These are phyloP conservation scores for Tetrapyrgos nigripes DNA, from an alignment of 1,284 basidiomycete genomes.

Conservation along the genomic window DNA sequence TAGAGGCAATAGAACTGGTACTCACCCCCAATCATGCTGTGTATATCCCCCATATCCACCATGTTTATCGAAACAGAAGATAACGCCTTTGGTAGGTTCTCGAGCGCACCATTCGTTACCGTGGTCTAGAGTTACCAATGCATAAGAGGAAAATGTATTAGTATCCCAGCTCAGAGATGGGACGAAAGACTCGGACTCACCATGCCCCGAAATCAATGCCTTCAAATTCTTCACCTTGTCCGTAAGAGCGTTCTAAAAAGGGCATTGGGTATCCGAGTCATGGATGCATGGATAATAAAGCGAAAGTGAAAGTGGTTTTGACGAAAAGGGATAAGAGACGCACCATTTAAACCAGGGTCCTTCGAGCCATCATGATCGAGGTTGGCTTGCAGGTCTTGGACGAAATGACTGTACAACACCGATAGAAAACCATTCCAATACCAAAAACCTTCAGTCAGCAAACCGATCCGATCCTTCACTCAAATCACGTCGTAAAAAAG, in stretches of 20 bases:
- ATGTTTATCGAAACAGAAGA: constrained; percentile 78
- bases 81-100: constrained; percentile 61
- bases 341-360: constrained; percentile 71
- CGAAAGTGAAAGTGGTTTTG: constrained; percentile 47
- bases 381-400: constrained; percentile 54
- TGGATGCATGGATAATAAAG: constrained; percentile 54
- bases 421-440: too few species aligned
- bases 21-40: constrained; percentile 7
- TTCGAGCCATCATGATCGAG: constrained; percentile 54
- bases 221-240: constrained; percentile 66
- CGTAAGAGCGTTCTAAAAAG: constrained; percentile 69
- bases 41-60: constrained; percentile 55
- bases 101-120: constrained; percentile 77
- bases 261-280: too few species aligned
- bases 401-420: constrained; percentile 56
- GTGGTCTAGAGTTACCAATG: constrained; percentile 69
- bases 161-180: too few species aligned
- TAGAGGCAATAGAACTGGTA: background rate
- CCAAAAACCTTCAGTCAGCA: background rate
- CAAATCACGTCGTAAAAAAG: too few species aligned
- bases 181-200: too few species aligned
- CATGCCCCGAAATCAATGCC: constrained; percentile 71
- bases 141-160: too few species aligned
- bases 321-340: background rate
- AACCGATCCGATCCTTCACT: too few species aligned